These are phyloP conservation scores for Mortierella sp. DNA, from an alignment of 371 early-diverging fungal genomes.

Conservation along the genomic window DNA sequence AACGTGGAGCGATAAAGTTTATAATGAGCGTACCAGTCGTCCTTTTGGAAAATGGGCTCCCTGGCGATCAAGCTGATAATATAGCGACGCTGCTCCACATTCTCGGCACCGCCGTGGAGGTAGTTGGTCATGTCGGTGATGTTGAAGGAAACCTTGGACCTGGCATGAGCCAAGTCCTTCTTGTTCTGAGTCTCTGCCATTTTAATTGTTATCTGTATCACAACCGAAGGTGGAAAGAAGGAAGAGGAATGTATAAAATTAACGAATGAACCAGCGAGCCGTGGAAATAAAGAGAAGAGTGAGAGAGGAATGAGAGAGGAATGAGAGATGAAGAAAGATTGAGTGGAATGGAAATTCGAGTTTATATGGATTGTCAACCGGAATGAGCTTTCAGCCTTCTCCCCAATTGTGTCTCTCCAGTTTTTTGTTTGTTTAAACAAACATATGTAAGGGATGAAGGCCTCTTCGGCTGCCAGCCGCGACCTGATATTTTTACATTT, in stretches of 20 bases:
- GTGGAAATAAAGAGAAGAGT: not conserved
- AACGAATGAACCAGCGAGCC: not conserved
- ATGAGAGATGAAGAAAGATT: not conserved
- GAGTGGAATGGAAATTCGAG: not conserved
- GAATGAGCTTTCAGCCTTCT: not conserved
- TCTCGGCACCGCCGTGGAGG: constrained; percentile 35
- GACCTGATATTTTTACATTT: not conserved
- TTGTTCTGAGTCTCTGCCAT: constrained; percentile 38
- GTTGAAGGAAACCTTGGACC: constrained; percentile 40
- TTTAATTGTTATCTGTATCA: not conserved
- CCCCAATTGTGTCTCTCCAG: not conserved
- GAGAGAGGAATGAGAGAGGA: too few species aligned
- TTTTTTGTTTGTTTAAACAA: not conserved
- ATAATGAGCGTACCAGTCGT: constrained; percentile 42
- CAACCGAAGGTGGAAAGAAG: not conserved
- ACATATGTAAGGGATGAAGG: not conserved
- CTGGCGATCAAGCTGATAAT: constrained; percentile 47
- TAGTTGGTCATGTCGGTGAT: constrained; percentile 45
- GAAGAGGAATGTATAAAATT: not conserved
- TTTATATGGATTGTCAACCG: not conserved
- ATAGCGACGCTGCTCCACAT: constrained; percentile 54
- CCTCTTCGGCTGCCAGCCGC: constrained; percentile 1
- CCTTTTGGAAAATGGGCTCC: constrained; percentile 51
- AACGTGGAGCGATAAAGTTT: not conserved
- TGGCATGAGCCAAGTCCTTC: constrained; percentile 29